A percentile compares a stretch with the other conserved stretches of the same genome.
phyloP scores from a whole-genome alignment of 202 grass and related monocot genomes.

The Cymbopogon flexuosus region DNA sequence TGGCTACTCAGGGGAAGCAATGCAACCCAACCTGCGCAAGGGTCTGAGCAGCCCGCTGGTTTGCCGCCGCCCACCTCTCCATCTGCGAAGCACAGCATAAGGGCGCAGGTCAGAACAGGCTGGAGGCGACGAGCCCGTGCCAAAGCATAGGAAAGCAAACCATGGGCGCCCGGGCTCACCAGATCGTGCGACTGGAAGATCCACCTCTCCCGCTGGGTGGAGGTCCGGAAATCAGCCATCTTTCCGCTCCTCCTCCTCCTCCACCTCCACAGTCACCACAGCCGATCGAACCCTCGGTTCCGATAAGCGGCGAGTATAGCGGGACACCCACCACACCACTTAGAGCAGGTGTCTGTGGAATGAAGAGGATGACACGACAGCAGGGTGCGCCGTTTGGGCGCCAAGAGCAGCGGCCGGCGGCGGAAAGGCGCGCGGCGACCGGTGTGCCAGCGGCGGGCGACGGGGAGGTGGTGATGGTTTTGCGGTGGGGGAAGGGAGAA shows the following conservation, averaged over 20 bases:
- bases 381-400: not conserved
- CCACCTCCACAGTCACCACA: not conserved
- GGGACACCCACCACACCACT: not conserved
- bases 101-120: too few relatives aligned
- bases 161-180: slow-evolving; percentile 32
- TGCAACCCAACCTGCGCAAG: slow-evolving; percentile 51
- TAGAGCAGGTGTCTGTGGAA: not conserved
- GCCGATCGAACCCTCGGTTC: slow-evolving; percentile 4
- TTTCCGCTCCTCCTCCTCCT: not conserved
- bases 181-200: slow-evolving; percentile 73
- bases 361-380: not conserved
- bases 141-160: not conserved
- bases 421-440: slow-evolving; percentile 1
- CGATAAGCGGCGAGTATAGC: not conserved
- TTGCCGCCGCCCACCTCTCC: slow-evolving; percentile 45
- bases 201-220: slow-evolving; percentile 77
- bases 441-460: slow-evolving; percentile 6
- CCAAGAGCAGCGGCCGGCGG: not conserved
- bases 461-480: slow-evolving; percentile 7
- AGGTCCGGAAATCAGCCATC: slow-evolving; percentile 89
- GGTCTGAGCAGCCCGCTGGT: slow-evolving; percentile 56
- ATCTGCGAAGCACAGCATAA: slow-evolving; percentile 45
- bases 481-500: not conserved
- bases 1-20: not conserved
- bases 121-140: not conserved